Conservation (phyloP, 2,329 filamentous ascomycete species). For the Alternaria conjuncta region DNA sequence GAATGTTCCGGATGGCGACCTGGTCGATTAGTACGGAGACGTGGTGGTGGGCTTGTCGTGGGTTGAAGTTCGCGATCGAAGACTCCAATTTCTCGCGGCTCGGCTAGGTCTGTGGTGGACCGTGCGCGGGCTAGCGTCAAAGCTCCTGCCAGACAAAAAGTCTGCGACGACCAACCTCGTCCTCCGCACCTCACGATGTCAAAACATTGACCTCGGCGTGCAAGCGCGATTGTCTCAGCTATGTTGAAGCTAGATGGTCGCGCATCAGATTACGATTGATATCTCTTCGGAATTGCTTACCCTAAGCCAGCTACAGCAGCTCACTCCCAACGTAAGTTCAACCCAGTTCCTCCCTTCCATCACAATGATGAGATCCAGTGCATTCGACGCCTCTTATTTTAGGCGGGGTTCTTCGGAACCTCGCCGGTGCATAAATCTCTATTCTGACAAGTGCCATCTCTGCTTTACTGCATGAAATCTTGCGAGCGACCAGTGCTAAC, state of each 20-base stretch:
- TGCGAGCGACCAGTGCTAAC: background rate
- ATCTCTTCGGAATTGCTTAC: conserved; percentile 43
- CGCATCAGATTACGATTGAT: background rate
- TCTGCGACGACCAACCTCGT: conserved; percentile 10
- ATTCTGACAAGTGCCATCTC: background rate
- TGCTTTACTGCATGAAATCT: background rate
- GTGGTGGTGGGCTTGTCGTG: conserved; percentile 27
- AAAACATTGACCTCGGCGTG: background rate
- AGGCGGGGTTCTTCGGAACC: background rate
- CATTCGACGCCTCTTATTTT: background rate
- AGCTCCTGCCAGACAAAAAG: conserved; percentile 15
- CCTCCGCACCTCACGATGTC: background rate
- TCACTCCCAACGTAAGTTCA: background rate
- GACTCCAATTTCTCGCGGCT: conserved; percentile 32
- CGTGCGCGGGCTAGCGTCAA: conserved; percentile 12
- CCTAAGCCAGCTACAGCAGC: background rate
- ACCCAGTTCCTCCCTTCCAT: background rate
- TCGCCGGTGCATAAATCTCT: background rate
- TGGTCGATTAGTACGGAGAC: conserved; percentile 35
- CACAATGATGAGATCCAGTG: background rate
- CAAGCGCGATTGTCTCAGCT: background rate
- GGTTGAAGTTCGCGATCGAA: conserved; percentile 22
- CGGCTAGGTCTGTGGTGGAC: conserved; percentile 19
- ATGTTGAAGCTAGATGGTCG: background rate
- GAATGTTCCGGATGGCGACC: conserved; percentile 27